Base-by-base conservation (phyloP, 73 alveolate genomes). In the Loxodes magnus region DNA sequence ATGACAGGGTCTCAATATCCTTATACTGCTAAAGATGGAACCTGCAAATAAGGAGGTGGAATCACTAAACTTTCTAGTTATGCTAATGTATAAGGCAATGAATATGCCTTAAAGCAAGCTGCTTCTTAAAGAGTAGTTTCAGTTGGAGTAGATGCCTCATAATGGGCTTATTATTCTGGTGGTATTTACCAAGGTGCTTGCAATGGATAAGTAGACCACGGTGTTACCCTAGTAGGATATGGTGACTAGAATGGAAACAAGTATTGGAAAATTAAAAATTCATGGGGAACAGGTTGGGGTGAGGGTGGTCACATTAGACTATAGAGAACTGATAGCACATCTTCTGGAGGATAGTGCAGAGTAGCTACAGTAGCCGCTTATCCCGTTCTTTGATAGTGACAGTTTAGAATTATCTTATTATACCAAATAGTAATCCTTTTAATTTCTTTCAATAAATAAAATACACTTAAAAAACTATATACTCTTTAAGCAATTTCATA, bases 221-320 rank as follows among this genome's bases (percentile, higher is more conserved):
- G 87, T 26, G 90, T 79, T 43, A 58, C 74, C 59, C 84, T 75
- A 31, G 84, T 67, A n/a, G 96, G 96, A 46, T 84, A 59, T 51
- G 79, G 77, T 3, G 16, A 31, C 17, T 77, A 62, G 24, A 29
- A 30, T 21, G 55, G 34, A 22, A 21, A 28, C 9, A 77, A 56
- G 51, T 71, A 25, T 4, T 68, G 62, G 51, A 52, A 56, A 37
- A 68, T 77, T 55, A 77, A 62, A 74, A 83, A 83, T 79, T 83
- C 95, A 27, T 83, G 89, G 88, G 92, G 95, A 16, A 29, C 89
- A 12, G 5, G 63, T 43, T 83, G 92, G 92, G 95, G 95, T 15
- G 87, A 64, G 7, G 35, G 51, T 10, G 95, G 95, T 12, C 78
- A 72, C 64, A 44, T 69, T 21, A 48, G 54, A 35, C n/a, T n/a